These are phyloP conservation scores for Curvularia eragrostidis DNA, from an alignment of 2,329 filamentous ascomycete genomes.

Conservation along the genomic window DNA sequence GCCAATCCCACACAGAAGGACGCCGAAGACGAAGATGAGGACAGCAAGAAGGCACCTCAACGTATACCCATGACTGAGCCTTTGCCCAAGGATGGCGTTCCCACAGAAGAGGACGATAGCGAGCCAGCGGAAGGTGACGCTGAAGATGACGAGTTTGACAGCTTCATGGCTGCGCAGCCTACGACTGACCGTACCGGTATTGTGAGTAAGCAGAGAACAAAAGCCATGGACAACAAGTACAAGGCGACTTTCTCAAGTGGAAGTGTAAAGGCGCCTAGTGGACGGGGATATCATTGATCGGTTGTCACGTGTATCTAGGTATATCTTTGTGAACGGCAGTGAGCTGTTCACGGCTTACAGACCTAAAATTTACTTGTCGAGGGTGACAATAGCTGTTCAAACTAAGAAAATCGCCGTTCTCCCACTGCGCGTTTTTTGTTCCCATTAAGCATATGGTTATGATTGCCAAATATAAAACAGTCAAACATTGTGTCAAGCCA, in stretches of 20 bases:
- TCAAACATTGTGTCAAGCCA: background rate
- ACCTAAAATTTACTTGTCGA: background rate
- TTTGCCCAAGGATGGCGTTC: slow-evolving; percentile 27
- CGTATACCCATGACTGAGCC: slow-evolving; percentile 67
- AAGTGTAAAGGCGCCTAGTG: slow-evolving; percentile 32
- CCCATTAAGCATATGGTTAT: too few species aligned
- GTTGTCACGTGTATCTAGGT: background rate
- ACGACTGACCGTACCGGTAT: slow-evolving; percentile 86
- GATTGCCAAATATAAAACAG: background rate
- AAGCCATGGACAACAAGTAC: slow-evolving; percentile 48
- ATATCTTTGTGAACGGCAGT: background rate
- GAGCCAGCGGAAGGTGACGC: slow-evolving; percentile 71
- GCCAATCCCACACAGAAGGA: slow-evolving; percentile 60
- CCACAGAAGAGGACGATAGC: slow-evolving; percentile 68
- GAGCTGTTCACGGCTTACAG: background rate
- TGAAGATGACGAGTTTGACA: slow-evolving; percentile 81
- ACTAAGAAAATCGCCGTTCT: background rate
- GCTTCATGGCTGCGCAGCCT: slow-evolving; percentile 89
- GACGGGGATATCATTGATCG: slow-evolving; percentile 21
- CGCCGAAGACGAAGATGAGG: slow-evolving; percentile 38
- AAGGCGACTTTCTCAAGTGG: slow-evolving; percentile 46
- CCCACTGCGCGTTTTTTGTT: too few species aligned
- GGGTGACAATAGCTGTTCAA: background rate
- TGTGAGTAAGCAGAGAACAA: slow-evolving; percentile 63
- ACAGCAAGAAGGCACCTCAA: slow-evolving; percentile 63